Conservation (phyloP, 169 alveolate genomes). For the Theileria luwenshuni region DNA sequence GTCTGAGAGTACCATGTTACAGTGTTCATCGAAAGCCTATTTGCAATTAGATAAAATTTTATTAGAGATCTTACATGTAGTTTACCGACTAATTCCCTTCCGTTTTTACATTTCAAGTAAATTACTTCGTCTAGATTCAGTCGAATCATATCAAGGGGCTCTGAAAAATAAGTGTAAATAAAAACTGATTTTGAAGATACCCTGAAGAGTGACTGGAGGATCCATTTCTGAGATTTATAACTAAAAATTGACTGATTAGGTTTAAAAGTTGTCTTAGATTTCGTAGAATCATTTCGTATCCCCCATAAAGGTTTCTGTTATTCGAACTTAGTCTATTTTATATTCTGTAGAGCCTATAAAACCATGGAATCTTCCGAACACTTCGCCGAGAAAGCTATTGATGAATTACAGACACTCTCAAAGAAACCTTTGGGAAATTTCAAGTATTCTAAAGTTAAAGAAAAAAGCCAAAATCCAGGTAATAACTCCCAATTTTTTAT, state of each 20-base stretch:
- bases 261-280: neutral
- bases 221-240: neutral
- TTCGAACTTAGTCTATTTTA: too few relatives aligned
- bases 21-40: conserved; percentile 90
- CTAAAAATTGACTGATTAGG: too few relatives aligned
- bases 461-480: conserved; percentile 35
- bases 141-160: conserved; percentile 88
- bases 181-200: neutral
- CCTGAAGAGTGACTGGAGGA: conserved; percentile 23
- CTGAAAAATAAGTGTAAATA: conserved; percentile 55
- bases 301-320: conserved; percentile 40
- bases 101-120: conserved; percentile 87
- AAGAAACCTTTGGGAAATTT: conserved; percentile 16
- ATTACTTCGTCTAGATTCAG: conserved; percentile 86
- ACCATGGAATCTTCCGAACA: conserved; percentile 17
- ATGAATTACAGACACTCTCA: neutral
- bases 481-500: neutral
- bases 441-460: conserved; percentile 36
- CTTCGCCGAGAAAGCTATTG: neutral
- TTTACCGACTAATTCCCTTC: conserved; percentile 87
- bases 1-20: conserved; percentile 88
- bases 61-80: conserved; percentile 73
- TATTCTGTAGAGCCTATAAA: too few relatives aligned
- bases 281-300: conserved; percentile 2
- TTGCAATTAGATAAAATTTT: neutral